Percentiles rank a stretch among this genome's conserved stretches.
Evolutionary conservation across 2,329 filamentous ascomycete species (phyloP).

Genomic region (Fusarium lyarnte): DNA sequence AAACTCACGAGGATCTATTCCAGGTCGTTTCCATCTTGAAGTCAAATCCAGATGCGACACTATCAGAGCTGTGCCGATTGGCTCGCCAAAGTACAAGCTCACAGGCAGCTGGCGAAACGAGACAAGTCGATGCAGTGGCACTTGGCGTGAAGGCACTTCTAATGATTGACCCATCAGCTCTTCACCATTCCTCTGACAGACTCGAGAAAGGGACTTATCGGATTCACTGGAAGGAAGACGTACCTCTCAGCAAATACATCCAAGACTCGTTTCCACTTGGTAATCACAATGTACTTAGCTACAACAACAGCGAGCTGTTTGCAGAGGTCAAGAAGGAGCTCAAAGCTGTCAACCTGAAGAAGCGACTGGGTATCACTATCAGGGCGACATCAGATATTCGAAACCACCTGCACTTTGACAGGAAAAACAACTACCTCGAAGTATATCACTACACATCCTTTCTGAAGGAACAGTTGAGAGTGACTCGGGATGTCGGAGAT

Average conservation of each 20-base stretch:
- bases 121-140: not conserved
- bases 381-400: not conserved
- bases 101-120: fast-evolving
- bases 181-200: not conserved
- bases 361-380: fast-evolving
- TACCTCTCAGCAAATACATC: not conserved
- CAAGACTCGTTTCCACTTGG: not conserved
- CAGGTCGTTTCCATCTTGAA: not conserved
- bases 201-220: not conserved
- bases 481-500: not conserved
- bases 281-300: not conserved
- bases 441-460: not conserved
- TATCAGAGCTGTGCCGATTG: not conserved
- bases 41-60: not conserved
- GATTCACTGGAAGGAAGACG: not conserved
- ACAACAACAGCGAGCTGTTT: not conserved
- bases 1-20: not conserved
- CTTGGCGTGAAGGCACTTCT: not conserved
- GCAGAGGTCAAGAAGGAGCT: not conserved
- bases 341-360: not conserved
- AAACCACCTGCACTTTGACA: not conserved
- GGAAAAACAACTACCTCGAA: not conserved
- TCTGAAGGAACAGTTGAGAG: not conserved
- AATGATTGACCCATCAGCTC: not conserved
- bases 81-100: fast-evolving